Evolutionary conservation across 2,329 filamentous ascomycete genomes (phyloP), one percentile per base, ranked within the genome.

Genomic region (Sclerotiophoma versabilis): DNA sequence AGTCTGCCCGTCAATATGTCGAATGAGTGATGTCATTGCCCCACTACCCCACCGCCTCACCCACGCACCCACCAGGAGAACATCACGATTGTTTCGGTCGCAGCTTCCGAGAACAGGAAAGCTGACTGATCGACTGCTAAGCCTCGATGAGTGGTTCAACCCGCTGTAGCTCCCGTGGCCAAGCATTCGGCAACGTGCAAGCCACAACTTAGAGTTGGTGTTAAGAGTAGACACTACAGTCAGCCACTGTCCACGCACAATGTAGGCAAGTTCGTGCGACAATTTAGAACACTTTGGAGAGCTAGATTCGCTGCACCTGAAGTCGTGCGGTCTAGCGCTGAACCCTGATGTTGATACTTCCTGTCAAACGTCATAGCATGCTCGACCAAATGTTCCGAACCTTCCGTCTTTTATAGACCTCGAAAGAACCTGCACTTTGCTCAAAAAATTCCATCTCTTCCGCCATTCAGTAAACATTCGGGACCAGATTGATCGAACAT

Each of bases 101-200:
- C 12, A 36, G 23, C 14, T 48, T 38, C 50, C 50, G 29, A 27
- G 37, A 49, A 34, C 26, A 44, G 44, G n/a, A 54, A 48, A 38
- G 50, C 38, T 27, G 17, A 27, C 14, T 27, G 38, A 54, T 54
- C 50, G 29, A 38, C 44, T 54, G 44, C 44, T 44, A 54, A 54
- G 38, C 50, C 38, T 44, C 17, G 23, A 15, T 6, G 6, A 36
- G 32, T 22, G 20, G 33, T 34, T 41, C 45, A 36, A 27, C 32
- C 32, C 34, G 33, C 27, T 43, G 20, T 49, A 39, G 45, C 33
- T 45, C 33, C 45, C 27, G 39, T 19, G 12, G 45, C 33, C 23
- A 49, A 54, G 51, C 51, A 38, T 49, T 25, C n/a, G 27, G 10
- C 27, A 3, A 30, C 12, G 20, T 22, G 23, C 11, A 44, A 44